A percentile compares a stretch with the other conserved stretches of the same genome.
Evolutionary conservation across 331 rosid species (phyloP).

Genomic region (Pyrus hybrid): DNA sequence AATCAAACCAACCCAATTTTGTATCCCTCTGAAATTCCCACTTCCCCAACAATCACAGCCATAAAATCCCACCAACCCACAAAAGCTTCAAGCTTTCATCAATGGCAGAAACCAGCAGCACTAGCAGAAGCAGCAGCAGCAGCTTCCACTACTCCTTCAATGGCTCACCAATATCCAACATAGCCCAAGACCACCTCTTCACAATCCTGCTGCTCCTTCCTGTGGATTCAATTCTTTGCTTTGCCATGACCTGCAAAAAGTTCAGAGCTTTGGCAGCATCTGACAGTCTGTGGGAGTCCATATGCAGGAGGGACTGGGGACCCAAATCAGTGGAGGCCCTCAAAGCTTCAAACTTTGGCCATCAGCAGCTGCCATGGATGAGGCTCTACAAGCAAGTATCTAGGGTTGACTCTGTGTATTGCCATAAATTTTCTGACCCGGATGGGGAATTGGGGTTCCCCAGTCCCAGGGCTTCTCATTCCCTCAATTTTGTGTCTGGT

Average conservation of each 20-base stretch:
- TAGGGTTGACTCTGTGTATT: constrained; percentile 41
- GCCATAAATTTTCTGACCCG: constrained; percentile 38
- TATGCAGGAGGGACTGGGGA: constrained; percentile 76
- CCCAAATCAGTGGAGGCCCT: constrained; percentile 51
- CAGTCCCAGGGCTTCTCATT: constrained; percentile 84
- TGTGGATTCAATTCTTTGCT: constrained; percentile 57
- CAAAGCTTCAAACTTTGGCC: constrained; percentile 24
- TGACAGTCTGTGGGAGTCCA: constrained; percentile 61
- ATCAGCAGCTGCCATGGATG: constrained; percentile 57
- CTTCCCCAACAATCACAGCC: constrained; percentile 18
- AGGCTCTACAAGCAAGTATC: constrained; percentile 59
- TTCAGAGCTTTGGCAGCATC: constrained; percentile 48
- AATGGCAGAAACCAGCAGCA: constrained; percentile 49
- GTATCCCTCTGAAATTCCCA: constrained; percentile 8
- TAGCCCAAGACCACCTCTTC: constrained; percentile 66
- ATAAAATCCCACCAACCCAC: background rate
- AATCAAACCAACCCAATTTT: background rate
- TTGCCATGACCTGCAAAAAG: constrained; percentile 75
- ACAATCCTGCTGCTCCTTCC: constrained; percentile 64
- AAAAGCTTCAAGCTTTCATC: background rate
- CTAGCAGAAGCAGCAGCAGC: background rate
- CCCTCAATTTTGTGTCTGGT: constrained; percentile 80
- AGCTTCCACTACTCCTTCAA: background rate
- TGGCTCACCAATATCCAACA: constrained; percentile 58
- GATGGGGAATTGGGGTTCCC: constrained; percentile 43